A percentile compares a stretch with the other conserved stretches of the same genome.
These are phyloP conservation scores for Sordariomycetes sp. DNA, from an alignment of 2,329 filamentous ascomycete genomes.

Conservation along the genomic window DNA sequence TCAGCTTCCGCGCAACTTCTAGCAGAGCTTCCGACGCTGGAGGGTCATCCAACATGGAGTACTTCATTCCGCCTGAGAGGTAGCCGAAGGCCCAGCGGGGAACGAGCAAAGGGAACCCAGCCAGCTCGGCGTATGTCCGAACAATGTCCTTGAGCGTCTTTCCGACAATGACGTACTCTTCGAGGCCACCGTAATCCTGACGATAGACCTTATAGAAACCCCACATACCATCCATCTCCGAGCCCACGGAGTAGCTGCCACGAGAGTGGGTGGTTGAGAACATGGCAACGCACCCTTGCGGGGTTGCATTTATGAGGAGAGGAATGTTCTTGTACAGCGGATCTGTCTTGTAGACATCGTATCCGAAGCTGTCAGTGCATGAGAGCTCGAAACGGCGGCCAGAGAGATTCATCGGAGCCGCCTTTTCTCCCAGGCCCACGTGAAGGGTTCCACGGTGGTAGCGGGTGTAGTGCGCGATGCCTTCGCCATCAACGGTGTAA, in stretches of 20 bases:
- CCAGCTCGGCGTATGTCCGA: slow-evolving; percentile 54
- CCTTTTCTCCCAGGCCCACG: slow-evolving; percentile 63
- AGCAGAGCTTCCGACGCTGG: slow-evolving; percentile 49
- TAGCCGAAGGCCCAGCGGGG: slow-evolving; percentile 69
- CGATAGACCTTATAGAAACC: slow-evolving; percentile 66
- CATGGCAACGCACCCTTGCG: slow-evolving; percentile 53
- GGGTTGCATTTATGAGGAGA: slow-evolving; percentile 58
- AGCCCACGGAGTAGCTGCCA: slow-evolving; percentile 57
- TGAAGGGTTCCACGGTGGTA: slow-evolving; percentile 56
- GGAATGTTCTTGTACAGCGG: slow-evolving; percentile 71
- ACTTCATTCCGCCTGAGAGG: slow-evolving; percentile 54
- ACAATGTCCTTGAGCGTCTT: slow-evolving; percentile 59
- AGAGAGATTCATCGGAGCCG: slow-evolving; percentile 63
- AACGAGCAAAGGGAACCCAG: slow-evolving; percentile 58
- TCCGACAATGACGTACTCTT: slow-evolving; percentile 62
- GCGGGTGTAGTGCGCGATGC: slow-evolving; percentile 55
- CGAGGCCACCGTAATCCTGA: slow-evolving; percentile 62
- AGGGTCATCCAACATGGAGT: slow-evolving; percentile 38
- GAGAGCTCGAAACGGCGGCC: slow-evolving; percentile 57
- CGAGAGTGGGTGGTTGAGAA: slow-evolving; percentile 60
- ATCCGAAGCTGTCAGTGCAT: slow-evolving; percentile 65
- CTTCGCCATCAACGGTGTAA: slow-evolving; percentile 52
- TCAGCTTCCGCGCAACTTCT: slow-evolving; percentile 51
- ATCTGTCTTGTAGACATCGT: slow-evolving; percentile 62
- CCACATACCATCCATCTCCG: slow-evolving; percentile 70